These are phyloP conservation scores for Spathaspora gorwiae DNA, from an alignment of 805 yeast genomes.

Conservation along the genomic window DNA sequence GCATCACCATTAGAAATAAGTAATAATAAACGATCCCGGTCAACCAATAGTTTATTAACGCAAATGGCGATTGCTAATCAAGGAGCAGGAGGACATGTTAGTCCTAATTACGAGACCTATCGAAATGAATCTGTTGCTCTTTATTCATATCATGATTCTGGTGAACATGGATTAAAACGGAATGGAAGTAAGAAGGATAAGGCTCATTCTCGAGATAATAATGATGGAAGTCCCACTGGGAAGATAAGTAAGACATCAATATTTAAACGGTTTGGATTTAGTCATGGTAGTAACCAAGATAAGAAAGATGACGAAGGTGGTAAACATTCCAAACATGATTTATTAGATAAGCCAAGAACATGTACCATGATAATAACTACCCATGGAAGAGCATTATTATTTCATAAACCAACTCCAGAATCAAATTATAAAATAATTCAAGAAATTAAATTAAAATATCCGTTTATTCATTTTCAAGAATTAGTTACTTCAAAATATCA, in stretches of 20 bases:
- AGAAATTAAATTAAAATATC: conserved; percentile 52
- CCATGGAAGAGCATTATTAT: conserved; percentile 58
- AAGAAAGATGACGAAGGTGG: conserved; percentile 4
- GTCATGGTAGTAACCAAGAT: conserved; percentile 1
- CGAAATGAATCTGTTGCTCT: conserved; percentile 60
- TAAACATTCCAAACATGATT: conserved; percentile 8
- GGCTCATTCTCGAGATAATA: background rate
- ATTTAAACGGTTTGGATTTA: conserved; percentile 7
- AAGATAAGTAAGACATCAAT: conserved; percentile 4
- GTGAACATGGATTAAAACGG: background rate
- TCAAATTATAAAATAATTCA: conserved; percentile 43
- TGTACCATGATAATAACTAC: conserved; percentile 57
- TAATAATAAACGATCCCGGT: conserved; percentile 18
- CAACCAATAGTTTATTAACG: conserved; percentile 27
- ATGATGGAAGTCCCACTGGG: background rate
- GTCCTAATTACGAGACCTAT: too few relatives aligned
- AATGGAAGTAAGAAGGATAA: background rate
- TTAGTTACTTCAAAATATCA: conserved; percentile 29
- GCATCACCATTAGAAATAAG: conserved; percentile 52
- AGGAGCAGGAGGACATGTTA: too few relatives aligned
- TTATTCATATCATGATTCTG: conserved; percentile 40
- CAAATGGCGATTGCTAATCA: conserved; percentile 34
- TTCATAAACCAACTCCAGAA: conserved; percentile 30
- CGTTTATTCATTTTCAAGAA: conserved; percentile 56
- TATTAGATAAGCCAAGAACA: conserved; percentile 36